Evolutionary conservation across 164 flowering plant species (phyloP).

Genomic region (Umbilicus rupestris): DNA sequence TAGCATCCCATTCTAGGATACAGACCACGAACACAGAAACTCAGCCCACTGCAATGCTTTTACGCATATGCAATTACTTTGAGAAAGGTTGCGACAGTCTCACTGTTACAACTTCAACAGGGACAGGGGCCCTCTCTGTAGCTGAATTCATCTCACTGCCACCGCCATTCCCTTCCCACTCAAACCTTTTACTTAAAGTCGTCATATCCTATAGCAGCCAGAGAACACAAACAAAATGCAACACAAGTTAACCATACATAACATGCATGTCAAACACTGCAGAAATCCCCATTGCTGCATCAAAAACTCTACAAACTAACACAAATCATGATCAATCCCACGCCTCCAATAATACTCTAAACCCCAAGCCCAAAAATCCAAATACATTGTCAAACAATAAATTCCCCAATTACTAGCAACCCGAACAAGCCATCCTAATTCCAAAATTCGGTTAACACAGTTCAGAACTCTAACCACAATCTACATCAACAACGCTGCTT

Average conservation of each 20-base stretch:
- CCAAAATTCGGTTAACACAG: no score
- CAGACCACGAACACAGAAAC: neutral
- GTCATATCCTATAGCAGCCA: constrained; percentile 27
- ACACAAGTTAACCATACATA: neutral
- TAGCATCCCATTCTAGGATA: neutral
- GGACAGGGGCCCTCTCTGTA: constrained; percentile 49
- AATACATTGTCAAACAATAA: no score
- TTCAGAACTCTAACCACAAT: no score
- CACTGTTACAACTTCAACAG: constrained; percentile 33
- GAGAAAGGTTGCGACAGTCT: constrained; percentile 53
- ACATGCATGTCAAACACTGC: neutral
- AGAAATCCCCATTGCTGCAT: neutral
- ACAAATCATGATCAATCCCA: no score
- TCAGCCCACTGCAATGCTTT: neutral
- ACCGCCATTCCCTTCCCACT: constrained; percentile 25
- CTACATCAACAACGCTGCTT: no score
- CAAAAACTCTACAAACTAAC: no score
- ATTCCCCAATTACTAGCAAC: no score
- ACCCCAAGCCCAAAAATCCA: no score
- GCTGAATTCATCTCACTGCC: constrained; percentile 21
- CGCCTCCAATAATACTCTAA: no score
- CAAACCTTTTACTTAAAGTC: constrained; percentile 47
- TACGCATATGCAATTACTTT: constrained; percentile 17
- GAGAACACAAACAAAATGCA: neutral
- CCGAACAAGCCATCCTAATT: no score